Conservation (phyloP, 2,329 filamentous ascomycete species). For the Colletotrichum phormii region DNA sequence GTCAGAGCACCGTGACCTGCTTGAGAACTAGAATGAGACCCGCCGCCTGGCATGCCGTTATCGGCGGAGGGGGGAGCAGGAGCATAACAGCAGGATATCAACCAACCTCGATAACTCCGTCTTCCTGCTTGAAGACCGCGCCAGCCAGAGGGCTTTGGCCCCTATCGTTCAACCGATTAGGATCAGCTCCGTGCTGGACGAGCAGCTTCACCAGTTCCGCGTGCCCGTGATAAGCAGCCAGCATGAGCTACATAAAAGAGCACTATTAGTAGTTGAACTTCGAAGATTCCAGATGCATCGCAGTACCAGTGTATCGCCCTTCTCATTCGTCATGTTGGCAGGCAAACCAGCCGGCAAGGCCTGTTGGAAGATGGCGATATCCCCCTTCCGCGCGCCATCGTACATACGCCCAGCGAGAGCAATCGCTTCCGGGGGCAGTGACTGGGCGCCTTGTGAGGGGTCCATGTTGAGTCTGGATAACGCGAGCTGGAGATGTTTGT, state of each 20-base stretch:
- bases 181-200: conserved; percentile 71
- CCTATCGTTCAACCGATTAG: conserved; percentile 75
- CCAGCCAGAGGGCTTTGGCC: conserved; percentile 78
- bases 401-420: conserved; percentile 76
- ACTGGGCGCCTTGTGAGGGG: background rate
- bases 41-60: background rate
- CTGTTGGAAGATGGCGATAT: conserved; percentile 68
- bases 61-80: background rate
- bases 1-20: background rate
- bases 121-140: conserved; percentile 78
- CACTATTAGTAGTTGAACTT: too few relatives aligned
- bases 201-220: conserved; percentile 69
- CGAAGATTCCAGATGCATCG: too few relatives aligned
- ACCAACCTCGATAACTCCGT: conserved; percentile 69
- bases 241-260: conserved; percentile 65
- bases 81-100: too few relatives aligned
- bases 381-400: conserved; percentile 71
- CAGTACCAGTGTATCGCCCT: conserved; percentile 73
- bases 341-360: conserved; percentile 75
- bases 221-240: conserved; percentile 78
- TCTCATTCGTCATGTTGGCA: conserved; percentile 77
- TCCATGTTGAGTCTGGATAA: conserved; percentile 2
- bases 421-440: conserved; percentile 72
- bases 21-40: too few relatives aligned
- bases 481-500: background rate